Conservation (phyloP, 2,329 filamentous ascomycete species). For the Biscogniauxia sp. region DNA sequence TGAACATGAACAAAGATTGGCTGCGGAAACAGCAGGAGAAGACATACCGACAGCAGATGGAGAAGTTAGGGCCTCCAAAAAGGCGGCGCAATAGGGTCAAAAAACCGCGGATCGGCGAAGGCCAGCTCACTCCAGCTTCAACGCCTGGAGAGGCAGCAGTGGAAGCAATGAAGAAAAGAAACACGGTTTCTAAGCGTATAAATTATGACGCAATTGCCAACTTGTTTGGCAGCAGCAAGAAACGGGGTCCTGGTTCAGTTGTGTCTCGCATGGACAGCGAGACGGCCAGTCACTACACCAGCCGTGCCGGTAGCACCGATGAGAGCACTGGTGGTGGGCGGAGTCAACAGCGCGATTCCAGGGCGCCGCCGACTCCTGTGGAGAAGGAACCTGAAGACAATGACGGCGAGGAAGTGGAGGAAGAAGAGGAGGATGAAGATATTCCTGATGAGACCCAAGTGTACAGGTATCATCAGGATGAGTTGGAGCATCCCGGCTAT, state of each 20-base stretch:
- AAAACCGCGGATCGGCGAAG: slow-evolving; percentile 60
- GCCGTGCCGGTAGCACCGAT: slow-evolving; percentile 34
- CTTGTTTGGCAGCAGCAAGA: slow-evolving; percentile 51
- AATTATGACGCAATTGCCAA: slow-evolving; percentile 65
- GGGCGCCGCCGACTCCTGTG: slow-evolving; percentile 8
- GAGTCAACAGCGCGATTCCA: slow-evolving; percentile 2
- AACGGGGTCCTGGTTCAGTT: slow-evolving; percentile 47
- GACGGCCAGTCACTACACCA: slow-evolving; percentile 34
- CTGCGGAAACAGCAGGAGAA: slow-evolving; percentile 84
- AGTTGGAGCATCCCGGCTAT: slow-evolving; percentile 28
- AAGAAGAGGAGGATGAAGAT: slow-evolving; percentile 35
- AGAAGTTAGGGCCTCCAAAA: slow-evolving; percentile 49
- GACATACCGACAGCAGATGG: slow-evolving; percentile 69
- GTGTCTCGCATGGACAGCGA: slow-evolving; percentile 45
- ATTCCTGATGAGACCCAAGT: slow-evolving; percentile 31
- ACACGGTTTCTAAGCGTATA: slow-evolving; percentile 67
- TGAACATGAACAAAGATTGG: slow-evolving; percentile 93
- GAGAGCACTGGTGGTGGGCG: slow-evolving; percentile 28
- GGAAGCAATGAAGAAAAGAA: slow-evolving; percentile 64
- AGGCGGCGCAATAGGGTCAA: slow-evolving; percentile 49
- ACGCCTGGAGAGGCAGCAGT: slow-evolving; percentile 68
- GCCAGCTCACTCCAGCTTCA: slow-evolving; percentile 63
- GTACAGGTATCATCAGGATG: slow-evolving; percentile 24
- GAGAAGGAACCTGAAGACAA: slow-evolving; percentile 35
- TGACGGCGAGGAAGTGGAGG: slow-evolving; percentile 33